Base-by-base conservation (phyloP, 345 rosid genomes). In the Luvunga scandens region DNA sequence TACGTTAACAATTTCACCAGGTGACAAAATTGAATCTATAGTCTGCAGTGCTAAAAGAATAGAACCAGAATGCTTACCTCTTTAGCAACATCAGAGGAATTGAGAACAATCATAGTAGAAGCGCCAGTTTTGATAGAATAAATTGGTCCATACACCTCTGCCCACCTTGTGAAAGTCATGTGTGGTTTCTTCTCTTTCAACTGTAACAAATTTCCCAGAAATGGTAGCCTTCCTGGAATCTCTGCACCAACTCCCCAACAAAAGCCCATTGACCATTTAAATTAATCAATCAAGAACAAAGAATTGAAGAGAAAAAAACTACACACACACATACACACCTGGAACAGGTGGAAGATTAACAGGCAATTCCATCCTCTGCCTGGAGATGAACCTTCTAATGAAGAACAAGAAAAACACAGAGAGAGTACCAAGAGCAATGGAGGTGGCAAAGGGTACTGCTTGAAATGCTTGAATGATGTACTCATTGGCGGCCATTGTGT, bases 161-260 rank as follows among this genome's bases (percentile, higher is more conserved):
- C 93, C 99, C 98, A 96, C 57, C 65, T 90, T 1, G 87, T 50
- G 72, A 96, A 96, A 24, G 93, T 94, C 85, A 83, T 88, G 83
- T 96, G 86, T 9, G 98, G 98, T 79, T 94, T 94, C 88, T 96
- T 96, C 93, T 95, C 99, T 78, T 83, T 91, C 83, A 92, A 78
- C 39, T 94, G 94, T 80, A 90, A 85, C 90, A 96, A 80, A 77
- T 94, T 96, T 84, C 99, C 99, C 14, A 94, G 71, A 36, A 94
- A 66, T 1, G 98, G 98, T 66, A 88, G 62, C 64, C 98, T 16
- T 16, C 57, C 97, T 4, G 98, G 93, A 22, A 94, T 89, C 81
- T 78, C 99, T 93, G 90, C 85, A 87, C 38, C 79, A 79, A 78
- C 66, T 34, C 75, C 66, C 45, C 75, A 77, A 28, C 45, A 25